A percentile compares a stretch with the other conserved stretches of the same genome.
Evolutionary conservation across 2,329 filamentous ascomycete genomes (phyloP).

Genomic region (Colletotrichum tamarilloi): DNA sequence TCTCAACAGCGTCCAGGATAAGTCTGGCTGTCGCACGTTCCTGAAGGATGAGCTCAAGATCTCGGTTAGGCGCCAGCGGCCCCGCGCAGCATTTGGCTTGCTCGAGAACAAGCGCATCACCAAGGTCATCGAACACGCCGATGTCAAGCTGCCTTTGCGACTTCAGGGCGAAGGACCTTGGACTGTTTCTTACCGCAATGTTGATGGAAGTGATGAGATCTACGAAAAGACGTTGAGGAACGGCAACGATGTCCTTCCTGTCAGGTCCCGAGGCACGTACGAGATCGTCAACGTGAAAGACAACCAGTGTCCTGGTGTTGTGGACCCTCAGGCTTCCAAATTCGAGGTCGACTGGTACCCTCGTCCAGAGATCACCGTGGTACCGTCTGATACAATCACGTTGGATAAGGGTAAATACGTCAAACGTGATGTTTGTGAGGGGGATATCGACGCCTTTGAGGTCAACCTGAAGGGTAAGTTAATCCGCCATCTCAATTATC

Average conservation of each 20-base stretch:
- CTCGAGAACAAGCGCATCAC: conserved; percentile 83
- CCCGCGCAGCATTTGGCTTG: conserved; percentile 85
- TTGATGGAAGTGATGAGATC: conserved; percentile 61
- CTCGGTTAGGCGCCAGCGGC: conserved; percentile 87
- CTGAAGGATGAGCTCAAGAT: conserved; percentile 88
- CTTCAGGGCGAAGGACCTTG: conserved; percentile 89
- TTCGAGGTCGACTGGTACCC: conserved; percentile 91
- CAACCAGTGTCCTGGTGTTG: conserved; percentile 81
- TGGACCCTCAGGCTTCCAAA: conserved; percentile 77
- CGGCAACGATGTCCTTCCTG: conserved; percentile 76
- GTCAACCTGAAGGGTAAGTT: conserved; percentile 78
- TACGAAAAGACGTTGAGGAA: conserved; percentile 61
- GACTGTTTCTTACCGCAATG: conserved; percentile 80
- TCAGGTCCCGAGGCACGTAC: conserved; percentile 78
- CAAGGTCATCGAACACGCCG: conserved; percentile 80
- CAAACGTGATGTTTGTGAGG: conserved; percentile 91
- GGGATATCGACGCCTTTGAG: conserved; percentile 90
- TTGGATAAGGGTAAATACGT: conserved; percentile 64
- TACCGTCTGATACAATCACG: conserved; percentile 72
- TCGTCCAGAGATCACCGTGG: conserved; percentile 77
- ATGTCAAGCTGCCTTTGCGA: conserved; percentile 81
- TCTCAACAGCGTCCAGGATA: conserved; percentile 87
- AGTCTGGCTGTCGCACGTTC: conserved; percentile 85
- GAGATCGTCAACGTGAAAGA: conserved; percentile 83
- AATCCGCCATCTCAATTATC: background rate